phyloP scores from a whole-genome alignment of 352 stramenopile species.

The Phytophthora boehmeriae region DNA sequence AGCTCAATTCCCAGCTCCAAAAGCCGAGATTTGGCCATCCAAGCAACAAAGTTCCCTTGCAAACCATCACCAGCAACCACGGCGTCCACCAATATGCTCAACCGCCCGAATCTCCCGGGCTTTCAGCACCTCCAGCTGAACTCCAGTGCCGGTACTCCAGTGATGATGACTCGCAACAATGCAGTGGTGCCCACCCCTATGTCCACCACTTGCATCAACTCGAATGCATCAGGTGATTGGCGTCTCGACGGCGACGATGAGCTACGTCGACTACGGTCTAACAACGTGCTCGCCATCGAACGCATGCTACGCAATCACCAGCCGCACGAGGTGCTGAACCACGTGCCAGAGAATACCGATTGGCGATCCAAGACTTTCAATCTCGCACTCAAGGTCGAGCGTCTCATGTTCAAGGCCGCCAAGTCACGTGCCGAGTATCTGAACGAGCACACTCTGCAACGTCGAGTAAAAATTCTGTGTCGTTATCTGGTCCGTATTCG shows the following conservation, averaged over 20 bases:
- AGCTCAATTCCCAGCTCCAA: neutral
- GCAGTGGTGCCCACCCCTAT: constrained; percentile 12
- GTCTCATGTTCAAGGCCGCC: constrained; percentile 61
- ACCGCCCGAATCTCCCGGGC: constrained; percentile 56
- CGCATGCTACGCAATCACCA: constrained; percentile 66
- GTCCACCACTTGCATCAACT: constrained; percentile 10
- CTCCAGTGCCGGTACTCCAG: constrained; percentile 23
- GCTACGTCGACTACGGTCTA: constrained; percentile 51
- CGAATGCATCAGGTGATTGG: constrained; percentile 36
- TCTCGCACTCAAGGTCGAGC: constrained; percentile 68
- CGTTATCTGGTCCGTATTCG: constrained; percentile 62
- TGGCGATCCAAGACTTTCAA: constrained; percentile 68
- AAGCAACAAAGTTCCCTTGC: neutral
- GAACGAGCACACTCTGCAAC: constrained; percentile 51
- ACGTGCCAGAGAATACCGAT: constrained; percentile 63
- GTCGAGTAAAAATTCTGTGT: constrained; percentile 55
- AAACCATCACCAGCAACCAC: constrained; percentile 18
- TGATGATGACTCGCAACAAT: constrained; percentile 19
- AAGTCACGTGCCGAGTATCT: constrained; percentile 59
- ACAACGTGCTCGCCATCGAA: constrained; percentile 57
- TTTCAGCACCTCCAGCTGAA: constrained; percentile 62
- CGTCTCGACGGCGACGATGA: constrained; percentile 40
- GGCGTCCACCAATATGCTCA: constrained; percentile 55
- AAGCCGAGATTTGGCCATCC: constrained; percentile 12
- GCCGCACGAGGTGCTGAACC: constrained; percentile 64